These are phyloP conservation scores for Carex littledalei DNA, from an alignment of 176 grass and related monocot species.

Conservation along the genomic window DNA sequence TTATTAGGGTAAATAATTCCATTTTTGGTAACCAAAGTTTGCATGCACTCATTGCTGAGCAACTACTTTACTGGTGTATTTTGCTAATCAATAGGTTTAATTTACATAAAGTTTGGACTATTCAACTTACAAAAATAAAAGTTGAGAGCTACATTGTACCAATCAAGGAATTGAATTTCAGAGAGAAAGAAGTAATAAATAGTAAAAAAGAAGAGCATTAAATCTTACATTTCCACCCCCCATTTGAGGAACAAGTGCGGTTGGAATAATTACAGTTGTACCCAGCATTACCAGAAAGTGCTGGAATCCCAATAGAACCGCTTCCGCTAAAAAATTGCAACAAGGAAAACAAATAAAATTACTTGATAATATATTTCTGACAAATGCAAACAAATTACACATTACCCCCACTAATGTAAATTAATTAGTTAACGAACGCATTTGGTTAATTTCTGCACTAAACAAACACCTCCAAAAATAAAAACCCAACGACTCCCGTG, in stretches of 20 bases:
- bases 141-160: background rate
- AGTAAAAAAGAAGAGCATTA: background rate
- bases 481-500: background rate
- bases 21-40: background rate
- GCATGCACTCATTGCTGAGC: background rate
- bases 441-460: background rate
- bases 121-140: background rate
- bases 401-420: background rate
- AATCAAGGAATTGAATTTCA: background rate
- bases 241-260: constrained; percentile 98
- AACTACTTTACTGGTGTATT: background rate
- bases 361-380: no score
- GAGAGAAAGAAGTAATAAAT: background rate
- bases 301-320: constrained; percentile 96
- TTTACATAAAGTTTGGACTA: background rate
- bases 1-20: background rate
- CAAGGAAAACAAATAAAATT: background rate
- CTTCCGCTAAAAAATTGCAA: constrained; percentile 57
- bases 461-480: background rate
- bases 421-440: no score
- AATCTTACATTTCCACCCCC: constrained; percentile 90
- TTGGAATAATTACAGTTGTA: constrained; percentile 95
- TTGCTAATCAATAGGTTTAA: background rate
- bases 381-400: background rate
- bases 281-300: constrained; percentile 98